Conservation (phyloP, 257 asterid species). For the Sherardia arvensis region DNA sequence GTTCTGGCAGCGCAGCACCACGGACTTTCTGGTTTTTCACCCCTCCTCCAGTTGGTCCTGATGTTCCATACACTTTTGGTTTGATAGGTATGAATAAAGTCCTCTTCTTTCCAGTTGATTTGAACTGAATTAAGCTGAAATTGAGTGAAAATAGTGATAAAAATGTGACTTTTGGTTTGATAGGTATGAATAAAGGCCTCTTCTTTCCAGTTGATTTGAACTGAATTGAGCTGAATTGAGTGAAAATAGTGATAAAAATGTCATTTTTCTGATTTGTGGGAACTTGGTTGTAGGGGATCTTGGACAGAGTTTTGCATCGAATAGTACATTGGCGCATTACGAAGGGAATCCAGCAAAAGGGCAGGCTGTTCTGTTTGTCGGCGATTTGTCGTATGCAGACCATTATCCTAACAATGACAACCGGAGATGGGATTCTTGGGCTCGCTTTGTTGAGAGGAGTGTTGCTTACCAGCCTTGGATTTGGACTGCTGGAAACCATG, state of each 20-base stretch:
- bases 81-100: constrained; percentile 46
- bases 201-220: no score
- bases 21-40: constrained; percentile 76
- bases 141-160: neutral
- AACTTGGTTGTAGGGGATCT: constrained; percentile 53
- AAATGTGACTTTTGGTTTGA: no score
- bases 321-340: constrained; percentile 62
- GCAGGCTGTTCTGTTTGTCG: constrained; percentile 58
- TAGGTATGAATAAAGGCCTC: no score
- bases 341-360: constrained; percentile 63
- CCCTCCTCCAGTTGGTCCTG: constrained; percentile 77
- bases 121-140: neutral
- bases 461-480: constrained; percentile 93
- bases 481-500: constrained; percentile 89
- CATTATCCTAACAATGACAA: constrained; percentile 59
- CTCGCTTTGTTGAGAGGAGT: constrained; percentile 71
- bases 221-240: no score
- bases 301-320: constrained; percentile 79
- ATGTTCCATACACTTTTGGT: constrained; percentile 83
- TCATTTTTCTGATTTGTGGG: neutral
- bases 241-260: no score
- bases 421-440: constrained; percentile 95
- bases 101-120: neutral
- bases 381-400: constrained; percentile 92
- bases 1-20: constrained; percentile 30